Conservation (phyloP, 2,329 filamentous ascomycete species). For the Epichloe festucae region DNA sequence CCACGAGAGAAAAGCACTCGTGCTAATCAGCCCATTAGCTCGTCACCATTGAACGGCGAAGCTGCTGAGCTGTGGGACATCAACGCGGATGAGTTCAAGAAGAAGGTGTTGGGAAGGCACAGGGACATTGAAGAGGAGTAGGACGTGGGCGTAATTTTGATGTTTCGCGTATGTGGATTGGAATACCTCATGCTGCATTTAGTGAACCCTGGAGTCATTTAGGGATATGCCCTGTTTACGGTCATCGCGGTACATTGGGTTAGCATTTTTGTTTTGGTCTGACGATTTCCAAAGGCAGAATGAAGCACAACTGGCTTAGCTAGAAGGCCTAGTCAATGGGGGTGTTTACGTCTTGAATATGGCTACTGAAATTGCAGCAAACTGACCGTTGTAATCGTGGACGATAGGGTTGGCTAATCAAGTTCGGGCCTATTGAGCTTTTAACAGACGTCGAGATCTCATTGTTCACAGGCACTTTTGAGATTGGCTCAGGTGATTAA, state of each 20-base stretch:
- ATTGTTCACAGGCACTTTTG: not conserved
- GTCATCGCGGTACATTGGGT: constrained; percentile 17
- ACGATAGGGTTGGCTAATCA: not conserved
- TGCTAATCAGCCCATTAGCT: constrained; percentile 34
- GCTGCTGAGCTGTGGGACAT: constrained; percentile 94
- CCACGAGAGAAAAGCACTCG: not conserved
- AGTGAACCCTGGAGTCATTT: constrained; percentile 25
- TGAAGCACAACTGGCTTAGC: constrained; percentile 1
- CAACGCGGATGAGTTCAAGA: constrained; percentile 76
- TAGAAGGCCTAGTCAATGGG: not conserved
- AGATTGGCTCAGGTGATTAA: not conserved
- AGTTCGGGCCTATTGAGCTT: not conserved
- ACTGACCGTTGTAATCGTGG: not conserved
- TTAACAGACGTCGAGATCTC: not conserved
- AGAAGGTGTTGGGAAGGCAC: constrained; percentile 51
- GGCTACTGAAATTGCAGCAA: not conserved
- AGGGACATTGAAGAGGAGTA: constrained; percentile 53
- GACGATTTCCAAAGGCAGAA: constrained; percentile 9
- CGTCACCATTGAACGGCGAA: constrained; percentile 89
- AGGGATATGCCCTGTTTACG: constrained; percentile 18
- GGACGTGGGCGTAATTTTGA: not conserved
- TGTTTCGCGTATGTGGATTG: constrained; percentile 4
- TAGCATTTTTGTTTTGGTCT: constrained; percentile 14
- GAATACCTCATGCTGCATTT: constrained; percentile 12
- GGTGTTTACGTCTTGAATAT: not conserved